Conservation (phyloP, 495 filamentous ascomycete genomes). For the Xanthoparmelia taractica region DNA sequence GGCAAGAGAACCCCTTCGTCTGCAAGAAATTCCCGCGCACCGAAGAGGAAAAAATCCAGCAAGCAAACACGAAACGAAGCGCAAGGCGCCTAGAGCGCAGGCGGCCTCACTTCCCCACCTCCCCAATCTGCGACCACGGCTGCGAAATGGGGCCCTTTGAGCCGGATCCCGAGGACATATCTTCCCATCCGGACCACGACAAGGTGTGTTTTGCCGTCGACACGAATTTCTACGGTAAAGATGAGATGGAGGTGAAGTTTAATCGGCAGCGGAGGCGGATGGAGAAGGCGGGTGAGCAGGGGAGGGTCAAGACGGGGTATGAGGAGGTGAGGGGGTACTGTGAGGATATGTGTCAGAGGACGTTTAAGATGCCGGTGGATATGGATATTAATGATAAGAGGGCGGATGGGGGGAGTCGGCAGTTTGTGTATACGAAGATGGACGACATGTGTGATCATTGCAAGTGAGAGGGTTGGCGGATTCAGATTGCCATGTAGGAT, state of each 20-base stretch:
- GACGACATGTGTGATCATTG: slow-evolving; percentile 5
- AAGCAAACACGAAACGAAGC: background rate
- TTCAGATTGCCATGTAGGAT: too few species aligned
- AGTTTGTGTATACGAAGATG: background rate
- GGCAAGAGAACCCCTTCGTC: background rate
- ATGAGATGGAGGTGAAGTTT: background rate
- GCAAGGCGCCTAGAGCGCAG: background rate
- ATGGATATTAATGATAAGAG: background rate
- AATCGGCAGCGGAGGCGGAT: background rate
- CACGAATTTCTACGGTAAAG: background rate
- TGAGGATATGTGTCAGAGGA: background rate
- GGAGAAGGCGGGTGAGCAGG: background rate
- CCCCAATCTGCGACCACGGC: background rate
- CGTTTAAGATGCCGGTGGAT: background rate
- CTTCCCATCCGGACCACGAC: background rate
- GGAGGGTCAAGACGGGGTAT: background rate
- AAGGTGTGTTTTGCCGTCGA: background rate
- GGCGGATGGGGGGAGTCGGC: background rate
- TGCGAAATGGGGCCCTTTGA: background rate
- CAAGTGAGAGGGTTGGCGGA: background rate
- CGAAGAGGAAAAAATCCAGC: background rate
- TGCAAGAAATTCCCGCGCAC: background rate
- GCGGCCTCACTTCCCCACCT: too few species aligned
- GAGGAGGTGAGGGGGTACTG: background rate
- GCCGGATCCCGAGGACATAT: background rate